These are phyloP conservation scores for Phoma sp. DNA, from an alignment of 2,329 filamentous ascomycete genomes.

Conservation along the genomic window DNA sequence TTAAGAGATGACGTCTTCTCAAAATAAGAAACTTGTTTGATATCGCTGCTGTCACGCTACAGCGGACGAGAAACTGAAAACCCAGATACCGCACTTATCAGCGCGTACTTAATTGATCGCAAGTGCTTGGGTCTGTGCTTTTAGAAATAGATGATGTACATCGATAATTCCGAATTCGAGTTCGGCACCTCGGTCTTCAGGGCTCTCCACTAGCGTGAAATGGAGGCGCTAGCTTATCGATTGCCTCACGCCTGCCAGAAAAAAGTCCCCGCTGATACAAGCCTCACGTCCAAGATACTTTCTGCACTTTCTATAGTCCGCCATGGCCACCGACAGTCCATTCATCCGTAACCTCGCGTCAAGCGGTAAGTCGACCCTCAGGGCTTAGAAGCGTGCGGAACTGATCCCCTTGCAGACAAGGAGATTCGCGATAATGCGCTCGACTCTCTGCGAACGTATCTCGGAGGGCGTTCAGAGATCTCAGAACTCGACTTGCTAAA, in stretches of 20 bases:
- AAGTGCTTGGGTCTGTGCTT: too few species aligned
- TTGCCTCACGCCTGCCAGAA: slow-evolving; percentile 11
- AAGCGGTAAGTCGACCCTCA: slow-evolving; percentile 66
- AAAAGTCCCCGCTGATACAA: slow-evolving; percentile 12
- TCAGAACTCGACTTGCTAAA: slow-evolving; percentile 77
- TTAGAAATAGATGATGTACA: too few species aligned
- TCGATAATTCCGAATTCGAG: not conserved
- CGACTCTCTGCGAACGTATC: slow-evolving; percentile 76
- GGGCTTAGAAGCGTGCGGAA: not conserved
- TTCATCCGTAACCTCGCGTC: slow-evolving; percentile 86
- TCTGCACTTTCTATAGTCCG: not conserved
- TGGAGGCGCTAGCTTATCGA: slow-evolving; percentile 15
- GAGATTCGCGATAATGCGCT: slow-evolving; percentile 79
- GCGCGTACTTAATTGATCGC: too few species aligned
- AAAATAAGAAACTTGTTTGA: too few species aligned
- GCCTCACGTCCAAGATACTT: not conserved
- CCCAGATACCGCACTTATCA: too few species aligned
- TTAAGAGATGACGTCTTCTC: too few species aligned
- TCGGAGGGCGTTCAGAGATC: slow-evolving; percentile 69
- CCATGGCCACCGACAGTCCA: slow-evolving; percentile 56
- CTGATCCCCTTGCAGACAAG: slow-evolving; percentile 65
- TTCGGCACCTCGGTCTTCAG: not conserved
- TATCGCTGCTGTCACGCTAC: too few species aligned
- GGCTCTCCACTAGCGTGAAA: not conserved
- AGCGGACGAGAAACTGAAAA: too few species aligned